Evolutionary conservation across 805 yeast genomes (phyloP).

Genomic region (Lipomyces sp.): DNA sequence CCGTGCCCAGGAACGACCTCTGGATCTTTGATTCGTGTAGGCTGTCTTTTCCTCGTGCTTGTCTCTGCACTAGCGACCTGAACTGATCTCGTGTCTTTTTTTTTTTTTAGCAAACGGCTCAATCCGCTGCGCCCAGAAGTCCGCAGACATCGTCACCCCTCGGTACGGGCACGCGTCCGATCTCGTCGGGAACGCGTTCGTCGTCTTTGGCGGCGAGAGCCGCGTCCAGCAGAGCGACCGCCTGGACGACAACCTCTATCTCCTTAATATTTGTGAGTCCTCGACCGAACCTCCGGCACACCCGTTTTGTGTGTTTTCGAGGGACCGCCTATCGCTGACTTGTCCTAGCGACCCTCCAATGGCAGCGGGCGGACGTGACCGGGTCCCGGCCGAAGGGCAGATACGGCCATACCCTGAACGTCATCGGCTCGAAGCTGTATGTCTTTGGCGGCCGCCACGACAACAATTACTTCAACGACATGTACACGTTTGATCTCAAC

Average conservation of each 20-base stretch:
- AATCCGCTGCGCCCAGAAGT: no score
- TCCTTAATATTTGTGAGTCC: slow-evolving; percentile 58
- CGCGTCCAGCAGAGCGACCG: slow-evolving; percentile 43
- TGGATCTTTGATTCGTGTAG: slow-evolving; percentile 72
- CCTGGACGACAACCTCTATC: slow-evolving; percentile 84
- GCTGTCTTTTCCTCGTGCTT: slow-evolving; percentile 35
- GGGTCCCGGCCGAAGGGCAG: slow-evolving; percentile 85
- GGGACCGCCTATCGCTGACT: not conserved
- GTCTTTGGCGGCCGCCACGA: slow-evolving; percentile 95
- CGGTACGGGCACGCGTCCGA: slow-evolving; percentile 95
- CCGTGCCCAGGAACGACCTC: slow-evolving; percentile 83
- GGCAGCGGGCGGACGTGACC: slow-evolving; percentile 73
- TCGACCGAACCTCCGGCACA: not conserved
- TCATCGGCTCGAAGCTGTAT: slow-evolving; percentile 61
- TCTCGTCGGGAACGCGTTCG: slow-evolving; percentile 89
- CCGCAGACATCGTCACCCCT: slow-evolving; percentile 87
- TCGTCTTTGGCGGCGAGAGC: slow-evolving; percentile 96
- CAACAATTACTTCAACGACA: slow-evolving; percentile 74
- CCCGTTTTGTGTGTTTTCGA: not conserved
- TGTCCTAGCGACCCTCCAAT: slow-evolving; percentile 55
- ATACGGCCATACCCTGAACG: slow-evolving; percentile 88
- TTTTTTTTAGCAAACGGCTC: not conserved
- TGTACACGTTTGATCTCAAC: slow-evolving; percentile 81
- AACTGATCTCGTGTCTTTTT: not conserved
- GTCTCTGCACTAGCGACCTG: slow-evolving; percentile 26